Conservation (phyloP, 495 filamentous ascomycete genomes). For the Penicillium pulvis region DNA sequence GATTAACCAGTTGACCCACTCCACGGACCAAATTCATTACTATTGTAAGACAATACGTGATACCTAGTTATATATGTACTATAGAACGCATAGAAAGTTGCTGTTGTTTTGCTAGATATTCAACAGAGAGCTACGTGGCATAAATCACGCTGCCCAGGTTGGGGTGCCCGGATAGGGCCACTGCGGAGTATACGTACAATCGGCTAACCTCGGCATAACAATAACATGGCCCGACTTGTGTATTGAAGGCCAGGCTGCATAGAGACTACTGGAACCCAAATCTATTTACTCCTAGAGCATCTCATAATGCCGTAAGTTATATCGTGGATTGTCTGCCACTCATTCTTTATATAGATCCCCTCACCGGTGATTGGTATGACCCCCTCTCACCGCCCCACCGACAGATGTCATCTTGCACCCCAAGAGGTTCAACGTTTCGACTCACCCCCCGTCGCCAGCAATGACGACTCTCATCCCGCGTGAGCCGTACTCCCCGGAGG, state of each 20-base stretch:
- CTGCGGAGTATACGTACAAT: background rate
- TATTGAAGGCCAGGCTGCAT: background rate
- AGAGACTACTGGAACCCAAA: background rate
- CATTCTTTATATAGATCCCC: background rate
- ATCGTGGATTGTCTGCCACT: background rate
- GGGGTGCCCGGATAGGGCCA: no score
- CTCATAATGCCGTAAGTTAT: background rate
- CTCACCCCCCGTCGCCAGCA: slow-evolving; percentile 14
- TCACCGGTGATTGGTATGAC: background rate
- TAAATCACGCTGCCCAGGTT: no score
- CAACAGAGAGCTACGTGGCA: no score
- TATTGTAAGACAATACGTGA: no score
- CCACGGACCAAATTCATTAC: no score
- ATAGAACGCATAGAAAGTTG: no score
- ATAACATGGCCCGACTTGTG: background rate
- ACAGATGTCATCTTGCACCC: slow-evolving; percentile 9
- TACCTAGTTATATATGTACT: no score
- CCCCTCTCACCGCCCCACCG: slow-evolving; percentile 19
- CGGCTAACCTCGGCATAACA: background rate
- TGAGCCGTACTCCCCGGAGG: slow-evolving; percentile 74
- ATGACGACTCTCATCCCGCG: slow-evolving; percentile 83
- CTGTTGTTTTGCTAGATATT: no score
- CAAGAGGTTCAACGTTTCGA: slow-evolving; percentile 5
- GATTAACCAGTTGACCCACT: background rate
- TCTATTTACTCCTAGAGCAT: background rate